Evolutionary conservation across 352 stramenopile genomes (phyloP).

Genomic region (Phytophthora fragariae): DNA sequence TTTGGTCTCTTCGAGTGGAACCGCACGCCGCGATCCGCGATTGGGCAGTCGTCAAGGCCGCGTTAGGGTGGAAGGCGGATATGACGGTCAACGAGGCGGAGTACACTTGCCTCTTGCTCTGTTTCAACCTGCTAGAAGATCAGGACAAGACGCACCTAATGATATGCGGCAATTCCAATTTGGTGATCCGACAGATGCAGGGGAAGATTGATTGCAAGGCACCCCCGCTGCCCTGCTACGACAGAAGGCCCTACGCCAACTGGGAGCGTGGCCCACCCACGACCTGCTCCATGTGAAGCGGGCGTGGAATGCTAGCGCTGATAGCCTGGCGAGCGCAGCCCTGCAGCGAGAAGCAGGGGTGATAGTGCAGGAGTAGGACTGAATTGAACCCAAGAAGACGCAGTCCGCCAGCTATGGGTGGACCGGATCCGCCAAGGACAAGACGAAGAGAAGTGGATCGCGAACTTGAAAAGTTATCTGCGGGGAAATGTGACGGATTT

Average conservation of each 20-base stretch:
- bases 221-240: neutral
- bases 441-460: conserved; percentile 20
- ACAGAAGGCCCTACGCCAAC: neutral
- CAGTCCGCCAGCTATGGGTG: neutral
- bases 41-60: neutral
- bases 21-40: neutral
- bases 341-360: conserved; percentile 1
- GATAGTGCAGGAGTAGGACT: neutral
- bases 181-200: too few relatives aligned
- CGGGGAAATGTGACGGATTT: neutral
- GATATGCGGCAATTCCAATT: conserved; percentile 3
- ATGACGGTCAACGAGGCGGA: conserved; percentile 36
- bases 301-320: conserved; percentile 7
- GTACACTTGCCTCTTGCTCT: conserved; percentile 16
- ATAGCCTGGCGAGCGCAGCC: neutral
- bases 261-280: neutral
- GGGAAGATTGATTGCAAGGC: conserved; percentile 15
- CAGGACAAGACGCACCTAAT: neutral
- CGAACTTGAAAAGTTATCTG: neutral
- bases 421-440: neutral
- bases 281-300: conserved; percentile 5
- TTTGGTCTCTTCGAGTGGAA: neutral
- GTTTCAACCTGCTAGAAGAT: neutral
- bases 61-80: neutral
- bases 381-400: too few relatives aligned